These are phyloP conservation scores for Claviceps sp. DNA, from an alignment of 2,329 filamentous ascomycete genomes.

Conservation along the genomic window DNA sequence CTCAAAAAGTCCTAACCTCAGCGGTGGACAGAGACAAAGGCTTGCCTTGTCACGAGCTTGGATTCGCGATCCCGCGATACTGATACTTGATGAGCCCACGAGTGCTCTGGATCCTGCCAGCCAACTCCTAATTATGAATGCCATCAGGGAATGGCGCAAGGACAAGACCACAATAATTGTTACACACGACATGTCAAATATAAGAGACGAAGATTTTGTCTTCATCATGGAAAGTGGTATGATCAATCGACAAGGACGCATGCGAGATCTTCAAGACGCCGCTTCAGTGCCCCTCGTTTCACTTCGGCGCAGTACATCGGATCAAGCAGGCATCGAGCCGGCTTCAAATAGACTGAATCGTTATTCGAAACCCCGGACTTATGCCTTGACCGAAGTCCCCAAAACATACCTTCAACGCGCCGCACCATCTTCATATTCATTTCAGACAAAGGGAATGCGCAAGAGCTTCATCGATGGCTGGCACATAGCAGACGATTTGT, in stretches of 20 bases:
- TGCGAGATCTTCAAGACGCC: background rate
- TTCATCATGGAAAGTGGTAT: constrained; percentile 62
- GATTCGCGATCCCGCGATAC: constrained; percentile 61
- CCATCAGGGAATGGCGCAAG: constrained; percentile 62
- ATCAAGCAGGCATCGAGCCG: background rate
- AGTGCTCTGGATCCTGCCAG: constrained; percentile 72
- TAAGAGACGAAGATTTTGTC: constrained; percentile 58
- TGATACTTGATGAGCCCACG: constrained; percentile 82
- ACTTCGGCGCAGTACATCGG: background rate
- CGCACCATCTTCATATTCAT: background rate
- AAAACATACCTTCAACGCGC: background rate
- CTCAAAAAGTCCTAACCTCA: constrained; percentile 54
- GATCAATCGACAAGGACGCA: constrained; percentile 52
- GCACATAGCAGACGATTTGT: background rate
- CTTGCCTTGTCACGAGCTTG: constrained; percentile 68
- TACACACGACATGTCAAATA: constrained; percentile 76
- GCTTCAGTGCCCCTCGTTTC: background rate
- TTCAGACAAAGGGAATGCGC: constrained; percentile 38
- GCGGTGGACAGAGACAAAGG: constrained; percentile 75
- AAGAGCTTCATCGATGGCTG: constrained; percentile 30
- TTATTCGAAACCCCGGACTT: too few relatives aligned
- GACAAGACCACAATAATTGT: constrained; percentile 86
- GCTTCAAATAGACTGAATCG: too few relatives aligned
- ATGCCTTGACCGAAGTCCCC: background rate
- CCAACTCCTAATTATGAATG: constrained; percentile 54